Percentiles rank a stretch among this genome's conserved stretches.
These are phyloP conservation scores for Sphagnum tenellum DNA, from an alignment of 225 moss, liverwort and hornwort species.

Conservation along the genomic window DNA sequence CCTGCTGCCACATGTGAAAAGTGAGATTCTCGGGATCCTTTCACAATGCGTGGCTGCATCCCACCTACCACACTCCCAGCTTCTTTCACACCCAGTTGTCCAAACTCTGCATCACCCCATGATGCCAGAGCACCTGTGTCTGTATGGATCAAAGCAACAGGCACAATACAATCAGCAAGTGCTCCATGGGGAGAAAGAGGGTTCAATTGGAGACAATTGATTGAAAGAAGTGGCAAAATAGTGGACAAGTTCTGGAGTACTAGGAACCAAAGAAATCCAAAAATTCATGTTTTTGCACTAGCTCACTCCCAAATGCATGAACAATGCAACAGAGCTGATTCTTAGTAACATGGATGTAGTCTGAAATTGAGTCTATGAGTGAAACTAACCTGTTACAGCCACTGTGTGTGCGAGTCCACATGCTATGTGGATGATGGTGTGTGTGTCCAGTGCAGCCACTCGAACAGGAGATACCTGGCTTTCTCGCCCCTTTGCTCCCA, in stretches of 20 bases:
- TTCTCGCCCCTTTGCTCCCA: conserved; percentile 44
- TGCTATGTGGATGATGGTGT: conserved; percentile 55
- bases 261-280: no score
- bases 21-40: conserved; percentile 58
- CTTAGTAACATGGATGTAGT: no score
- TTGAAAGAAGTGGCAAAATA: no score
- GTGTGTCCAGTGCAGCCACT: conserved; percentile 52
- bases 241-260: no score
- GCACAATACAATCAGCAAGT: no score
- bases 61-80: conserved; percentile 40
- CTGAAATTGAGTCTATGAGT: not conserved
- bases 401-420: conserved; percentile 66
- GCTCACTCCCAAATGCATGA: no score
- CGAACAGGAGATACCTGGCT: conserved; percentile 43
- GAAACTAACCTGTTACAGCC: conserved; percentile 48
- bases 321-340: no score
- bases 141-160: conserved; percentile 2
- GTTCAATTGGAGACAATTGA: no score
- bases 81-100: conserved; percentile 62
- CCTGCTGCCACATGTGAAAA: conserved; percentile 66
- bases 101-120: conserved; percentile 74
- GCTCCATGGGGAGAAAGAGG: no score
- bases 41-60: conserved; percentile 59
- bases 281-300: no score
- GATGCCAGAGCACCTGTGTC: conserved; percentile 67